These are phyloP conservation scores for Mortierella sp. DNA, from an alignment of 371 early-diverging fungal genomes.

Conservation along the genomic window DNA sequence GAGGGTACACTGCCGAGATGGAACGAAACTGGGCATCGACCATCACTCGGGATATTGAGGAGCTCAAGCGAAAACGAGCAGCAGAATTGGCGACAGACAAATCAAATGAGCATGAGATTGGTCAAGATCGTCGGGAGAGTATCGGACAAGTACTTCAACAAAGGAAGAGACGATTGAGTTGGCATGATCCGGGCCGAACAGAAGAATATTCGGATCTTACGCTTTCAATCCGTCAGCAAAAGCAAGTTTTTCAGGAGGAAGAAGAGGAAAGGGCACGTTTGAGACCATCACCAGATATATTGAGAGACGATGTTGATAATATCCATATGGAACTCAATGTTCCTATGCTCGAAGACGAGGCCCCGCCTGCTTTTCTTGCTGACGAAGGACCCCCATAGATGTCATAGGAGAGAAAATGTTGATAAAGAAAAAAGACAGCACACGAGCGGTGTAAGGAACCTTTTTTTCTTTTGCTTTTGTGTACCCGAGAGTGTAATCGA, in stretches of 20 bases:
- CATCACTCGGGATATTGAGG: conserved; percentile 38
- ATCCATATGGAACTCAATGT: conserved; percentile 16
- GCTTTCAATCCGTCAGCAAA: conserved; percentile 15
- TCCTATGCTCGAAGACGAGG: conserved; percentile 30
- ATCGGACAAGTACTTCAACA: conserved; percentile 9
- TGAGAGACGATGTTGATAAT: conserved; percentile 4
- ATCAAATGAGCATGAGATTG: not conserved
- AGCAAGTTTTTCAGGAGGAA: not conserved
- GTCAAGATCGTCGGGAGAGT: not conserved
- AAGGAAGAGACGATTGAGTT: conserved; percentile 4
- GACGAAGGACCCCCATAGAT: conserved; percentile 13
- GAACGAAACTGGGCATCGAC: conserved; percentile 25
- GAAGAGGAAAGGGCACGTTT: not conserved
- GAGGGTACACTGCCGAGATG: conserved; percentile 13
- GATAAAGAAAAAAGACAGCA: too few species aligned
- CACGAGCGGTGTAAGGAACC: too few species aligned
- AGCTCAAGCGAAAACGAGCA: conserved; percentile 18
- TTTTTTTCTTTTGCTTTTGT: too few species aligned
- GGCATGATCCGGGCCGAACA: conserved; percentile 13
- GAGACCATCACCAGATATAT: conserved; percentile 1
- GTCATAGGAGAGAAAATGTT: too few species aligned
- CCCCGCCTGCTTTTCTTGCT: conserved; percentile 20
- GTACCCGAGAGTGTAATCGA: too few species aligned
- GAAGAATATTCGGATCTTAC: conserved; percentile 25
- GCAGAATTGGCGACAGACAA: conserved; percentile 5